Conservation (phyloP, 1,284 basidiomycete species). For the Leccinum angustisporum region DNA sequence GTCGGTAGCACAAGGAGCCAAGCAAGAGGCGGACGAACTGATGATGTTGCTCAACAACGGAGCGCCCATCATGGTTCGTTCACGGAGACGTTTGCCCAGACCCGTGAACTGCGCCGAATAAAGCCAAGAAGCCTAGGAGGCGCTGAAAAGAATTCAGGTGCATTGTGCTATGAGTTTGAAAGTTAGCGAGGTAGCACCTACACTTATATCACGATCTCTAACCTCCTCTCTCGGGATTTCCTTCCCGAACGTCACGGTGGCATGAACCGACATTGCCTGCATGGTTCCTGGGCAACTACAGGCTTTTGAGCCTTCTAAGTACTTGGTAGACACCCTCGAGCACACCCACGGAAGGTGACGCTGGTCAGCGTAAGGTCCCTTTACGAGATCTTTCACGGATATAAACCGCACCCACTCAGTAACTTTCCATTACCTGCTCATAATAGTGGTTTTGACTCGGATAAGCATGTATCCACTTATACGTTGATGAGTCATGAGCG, state of each 20-base stretch:
- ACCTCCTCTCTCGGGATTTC: neutral
- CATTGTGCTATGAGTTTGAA: neutral
- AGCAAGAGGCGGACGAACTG: constrained; percentile 19
- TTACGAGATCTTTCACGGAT: too few relatives aligned
- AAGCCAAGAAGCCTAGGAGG: constrained; percentile 5
- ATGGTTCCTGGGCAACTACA: neutral
- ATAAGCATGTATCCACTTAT: too few relatives aligned
- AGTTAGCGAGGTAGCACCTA: neutral
- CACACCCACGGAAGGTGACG: too few relatives aligned
- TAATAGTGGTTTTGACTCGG: too few relatives aligned
- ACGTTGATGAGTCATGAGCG: too few relatives aligned
- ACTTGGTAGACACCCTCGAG: too few relatives aligned
- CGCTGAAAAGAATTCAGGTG: neutral
- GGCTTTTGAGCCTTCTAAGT: neutral
- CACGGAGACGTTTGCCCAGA: neutral
- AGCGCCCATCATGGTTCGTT: constrained; percentile 11
- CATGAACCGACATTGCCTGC: neutral
- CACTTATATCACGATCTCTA: too few relatives aligned
- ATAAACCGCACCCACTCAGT: too few relatives aligned
- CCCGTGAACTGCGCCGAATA: constrained; percentile 5
- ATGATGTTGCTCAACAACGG: constrained; percentile 16
- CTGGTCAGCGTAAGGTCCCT: too few relatives aligned
- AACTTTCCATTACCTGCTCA: too few relatives aligned
- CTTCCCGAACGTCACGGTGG: neutral
- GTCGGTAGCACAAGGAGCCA: constrained; percentile 15